Base-by-base conservation (phyloP, 2,329 filamentous ascomycete species). In the Beauveria varroae region DNA sequence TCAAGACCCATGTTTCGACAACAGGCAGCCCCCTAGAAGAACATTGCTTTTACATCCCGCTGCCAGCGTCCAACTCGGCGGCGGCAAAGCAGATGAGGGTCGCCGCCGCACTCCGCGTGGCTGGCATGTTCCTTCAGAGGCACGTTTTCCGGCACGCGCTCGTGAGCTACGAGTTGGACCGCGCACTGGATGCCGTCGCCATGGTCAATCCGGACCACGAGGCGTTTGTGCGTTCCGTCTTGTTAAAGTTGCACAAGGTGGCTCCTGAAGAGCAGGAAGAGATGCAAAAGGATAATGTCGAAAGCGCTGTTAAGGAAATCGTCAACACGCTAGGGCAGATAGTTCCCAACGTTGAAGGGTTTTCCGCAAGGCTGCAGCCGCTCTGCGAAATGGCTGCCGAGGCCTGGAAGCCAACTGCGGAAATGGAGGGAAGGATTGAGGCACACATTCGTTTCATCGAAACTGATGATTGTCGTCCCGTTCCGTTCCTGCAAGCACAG, bases 61-160 rank as follows among this genome's bases (percentile, higher is more conserved):
- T 59, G 18, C 56, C 56, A 14, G 34, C 46, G 3, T 59, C 56
- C 18, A 59, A 43, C 34, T 41, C 56, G 20, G 2, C 46, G 9
- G 56, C 56, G 2, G 46, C 56, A 16, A 59, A 52, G 34, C 34
- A 51, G 18, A 59, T 59, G 56, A 51, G 56, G 9, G 9, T 59
- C 3, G 56, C 20, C 9, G 56, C 47, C 20, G 56, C 26, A 8
- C 56, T 59, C 10, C 2, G 4, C 8, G 22, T 52, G 8, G 22
- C 20, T 12, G 37, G 30, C 8, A 1, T 5, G 9, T 46, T 34
- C 3, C 37, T 59, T 3, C 12, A 3, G 20, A 6, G 20, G 2
- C 34, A 59, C 9, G 18, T 59, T 2, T 59, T 59, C 24, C 44
- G 46, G 20, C 56, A 52, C 18, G n/a, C 34, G 0, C 24, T 59